Evolutionary conservation across 768 basidiomycete genomes (phyloP), one percentile per base, ranked within the genome.

Genomic region (Suillus cothurnatus): DNA sequence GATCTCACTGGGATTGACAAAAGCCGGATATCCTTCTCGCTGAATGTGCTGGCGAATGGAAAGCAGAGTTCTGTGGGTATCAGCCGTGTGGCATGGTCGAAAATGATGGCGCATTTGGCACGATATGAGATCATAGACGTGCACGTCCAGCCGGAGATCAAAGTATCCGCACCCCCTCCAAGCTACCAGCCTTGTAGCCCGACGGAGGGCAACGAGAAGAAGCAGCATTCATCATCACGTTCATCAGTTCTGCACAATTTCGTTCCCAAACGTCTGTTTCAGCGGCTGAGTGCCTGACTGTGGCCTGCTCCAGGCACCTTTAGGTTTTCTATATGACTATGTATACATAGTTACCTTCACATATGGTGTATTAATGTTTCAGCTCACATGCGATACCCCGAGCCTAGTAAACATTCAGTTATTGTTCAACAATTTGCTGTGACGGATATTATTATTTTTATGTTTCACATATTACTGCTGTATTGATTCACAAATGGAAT

Each of bases 51-150:
- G 2, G 70, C 79, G 34, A 74, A 77, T 12, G 74, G 76, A 0
- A 66, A 76, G 6, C 66, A 72, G 64, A 71, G 78, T 56, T 74
- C 71, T 31, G 84, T 84, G 45, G 80, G 80, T 62, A 88, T 86
- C 70, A 88, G 80, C 45, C 83, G 76, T 52, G 80, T 74, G 41
- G 87, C 81, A 41, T 88, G 87, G 87, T 66, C 75, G 6, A 75
- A 74, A 2, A 74, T 85, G 6, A 68, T 80, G 14, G 64, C 78
- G 1, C 77, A 78, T 61, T 69, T 88, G 61, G 60, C 80, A 8
- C 77, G 80, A 23, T 84, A 81, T 32, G 83, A 86, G 57, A 74
- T 86, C 67, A 77, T 88, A 61, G 81, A 85, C 61, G 75, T 88
- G 1, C 67, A 69, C 26, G 67, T 84, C 2, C 74, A 76, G 21